Evolutionary conservation across 2,329 filamentous ascomycete species (phyloP), one percentile per base, ranked within the genome.

Genomic region (Coniochaeta pulveracea): DNA sequence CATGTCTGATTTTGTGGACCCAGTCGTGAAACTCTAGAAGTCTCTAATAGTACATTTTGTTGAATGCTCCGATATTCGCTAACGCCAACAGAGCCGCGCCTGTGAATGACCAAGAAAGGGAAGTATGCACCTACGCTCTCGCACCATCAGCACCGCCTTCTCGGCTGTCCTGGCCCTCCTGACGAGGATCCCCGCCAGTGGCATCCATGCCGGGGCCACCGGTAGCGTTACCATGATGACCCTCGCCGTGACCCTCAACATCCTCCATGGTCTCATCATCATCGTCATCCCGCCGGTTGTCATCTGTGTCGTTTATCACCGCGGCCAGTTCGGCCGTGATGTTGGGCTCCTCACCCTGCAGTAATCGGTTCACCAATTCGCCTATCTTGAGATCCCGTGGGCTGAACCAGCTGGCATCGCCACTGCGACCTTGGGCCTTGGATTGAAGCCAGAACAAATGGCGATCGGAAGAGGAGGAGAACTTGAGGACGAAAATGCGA

Each of bases 391-490:
- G 67, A 55, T 96, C 89, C 36, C 88, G 72, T 33, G 80, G 72
- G 58, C 85, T 93, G 60, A 93, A 83, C 70, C 75, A 86, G 58
- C 74, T 77, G 6, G 77, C 63, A 45, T 89, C 76, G 33, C 66
- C 80, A 53, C 61, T 70, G 43, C 64, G 71, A 51, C 58, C 75
- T 60, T 95, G 86, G 19, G 80, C 72, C 59, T 88, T 88, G 19
- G 85, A 91, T 61, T 98, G 91, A 51, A 98, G 66, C 88, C 89
- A 98, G 66, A 96, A 98, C 38, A 95, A 69, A 59, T 96, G 72
- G 49, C 88, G 78, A 58, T 93, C 80, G 37, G 86, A 91, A 41
- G 85, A 94, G 10, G 88, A 95, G 19, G 72, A 74, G 63, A 98
- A 98, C 58, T 93, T 95, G 50, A 98, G 76, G 37, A 83, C 79